phyloP scores from a whole-genome alignment of 1,284 basidiomycete species.

The Tremellales sp. region DNA sequence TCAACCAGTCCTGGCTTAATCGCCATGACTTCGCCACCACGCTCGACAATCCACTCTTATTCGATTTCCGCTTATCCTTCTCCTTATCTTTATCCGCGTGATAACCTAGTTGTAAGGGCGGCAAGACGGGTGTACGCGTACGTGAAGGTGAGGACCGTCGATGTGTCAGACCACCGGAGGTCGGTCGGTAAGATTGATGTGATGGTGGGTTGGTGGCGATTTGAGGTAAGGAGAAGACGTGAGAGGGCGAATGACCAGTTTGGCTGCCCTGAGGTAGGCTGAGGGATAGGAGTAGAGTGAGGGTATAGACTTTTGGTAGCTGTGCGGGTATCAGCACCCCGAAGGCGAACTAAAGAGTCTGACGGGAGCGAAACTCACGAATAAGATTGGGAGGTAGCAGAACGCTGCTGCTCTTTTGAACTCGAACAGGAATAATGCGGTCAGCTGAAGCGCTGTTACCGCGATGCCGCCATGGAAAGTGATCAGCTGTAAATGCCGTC shows the following conservation, averaged over 20 bases:
- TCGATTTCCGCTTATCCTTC: neutral
- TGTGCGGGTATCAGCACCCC: slow-evolving; percentile 1
- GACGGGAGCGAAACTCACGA: slow-evolving; percentile 12
- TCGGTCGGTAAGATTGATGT: neutral
- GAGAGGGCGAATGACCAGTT: slow-evolving; percentile 5
- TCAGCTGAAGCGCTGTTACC: slow-evolving; percentile 19
- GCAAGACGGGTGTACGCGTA: neutral
- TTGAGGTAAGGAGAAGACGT: slow-evolving; percentile 13
- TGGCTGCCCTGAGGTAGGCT: slow-evolving; percentile 13
- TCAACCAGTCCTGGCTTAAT: slow-evolving; percentile 6
- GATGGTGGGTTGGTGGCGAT: neutral
- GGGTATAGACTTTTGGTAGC: slow-evolving; percentile 31
- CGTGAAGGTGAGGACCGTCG: neutral
- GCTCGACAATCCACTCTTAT: neutral
- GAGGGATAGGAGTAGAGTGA: slow-evolving; percentile 31
- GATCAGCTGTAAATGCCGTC: slow-evolving; percentile 18
- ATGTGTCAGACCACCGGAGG: neutral
- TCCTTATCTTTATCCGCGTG: neutral
- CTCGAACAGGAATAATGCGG: slow-evolving; percentile 16
- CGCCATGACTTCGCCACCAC: neutral
- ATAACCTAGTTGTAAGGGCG: neutral
- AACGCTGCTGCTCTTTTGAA: slow-evolving; percentile 9
- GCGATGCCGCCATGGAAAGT: slow-evolving; percentile 27
- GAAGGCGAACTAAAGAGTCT: neutral
- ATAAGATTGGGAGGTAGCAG: slow-evolving; percentile 26